Evolutionary conservation across 2,329 filamentous ascomycete species (phyloP), one percentile per base, ranked within the genome.

Genomic region (Diaporthe vaccinii): DNA sequence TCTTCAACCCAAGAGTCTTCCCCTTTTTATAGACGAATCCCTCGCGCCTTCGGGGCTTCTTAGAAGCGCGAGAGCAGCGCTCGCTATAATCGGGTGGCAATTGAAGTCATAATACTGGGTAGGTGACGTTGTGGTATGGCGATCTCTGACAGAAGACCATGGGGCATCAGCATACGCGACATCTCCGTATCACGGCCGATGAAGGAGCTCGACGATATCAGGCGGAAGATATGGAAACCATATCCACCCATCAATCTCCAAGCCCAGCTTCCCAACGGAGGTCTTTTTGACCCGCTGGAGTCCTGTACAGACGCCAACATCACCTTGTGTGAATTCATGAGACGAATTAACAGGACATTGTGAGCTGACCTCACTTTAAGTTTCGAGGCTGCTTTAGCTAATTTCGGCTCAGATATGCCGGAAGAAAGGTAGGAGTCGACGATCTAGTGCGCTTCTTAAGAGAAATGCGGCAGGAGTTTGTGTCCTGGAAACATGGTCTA

Each of bases 281-380:
- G 62, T 0, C 8, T 67, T 0, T 12, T 51, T 20, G 62, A 51
- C 20, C 62, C 31, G 0, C 2, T 67, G 10, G 62, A 67, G 31
- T 67, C 62, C 9, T 67, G 62, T 39, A 51, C 62, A n/a, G 62
- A 67, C 2, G 44, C 62, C n/a, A 67, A 51, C 10, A 67, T 67
- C 17, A 67, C 28, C 0, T 25, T 67, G 20, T 67, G 62, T 34
- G 62, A 67, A 17, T 67, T 28, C 1, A 67, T 67, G 62, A 67
- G 62, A 25, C 44, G 62, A 1, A 67, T 67, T 4, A 67, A 67
- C 4, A 67, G 62, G 22, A 67, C 44, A 2, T 7, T 67, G 62
- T 67, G 44, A 51, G 61, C 15, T 25, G 5, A 36, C 1, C 8
- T 2, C 2, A 3, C 28, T 14, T 7, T 20, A 3, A 2, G 1